A percentile compares a stretch with the other conserved stretches of the same genome.
phyloP scores from a whole-genome alignment of 1,139 yeast species.

The Yamadazyma membranifaciens region DNA sequence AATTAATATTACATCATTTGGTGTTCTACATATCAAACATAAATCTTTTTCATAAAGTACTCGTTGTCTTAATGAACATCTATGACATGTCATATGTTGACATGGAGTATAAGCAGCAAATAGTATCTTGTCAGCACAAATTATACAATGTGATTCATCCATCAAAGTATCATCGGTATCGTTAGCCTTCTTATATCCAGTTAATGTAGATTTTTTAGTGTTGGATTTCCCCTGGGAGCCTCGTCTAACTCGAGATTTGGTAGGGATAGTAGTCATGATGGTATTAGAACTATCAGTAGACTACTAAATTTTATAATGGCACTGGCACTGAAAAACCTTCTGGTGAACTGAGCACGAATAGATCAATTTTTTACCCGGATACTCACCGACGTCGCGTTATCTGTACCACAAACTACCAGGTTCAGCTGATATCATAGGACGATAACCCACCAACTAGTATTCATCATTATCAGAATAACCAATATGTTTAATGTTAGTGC shows the following conservation, averaged over 20 bases:
- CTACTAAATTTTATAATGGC: neutral
- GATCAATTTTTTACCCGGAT: constrained; percentile 1
- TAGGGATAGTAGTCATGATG: no score
- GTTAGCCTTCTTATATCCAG: constrained; percentile 9
- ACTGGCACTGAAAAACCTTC: neutral
- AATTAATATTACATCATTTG: constrained; percentile 57
- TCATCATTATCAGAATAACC: neutral
- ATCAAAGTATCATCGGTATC: constrained; percentile 21
- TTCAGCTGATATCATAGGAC: no score
- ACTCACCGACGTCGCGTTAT: neutral
- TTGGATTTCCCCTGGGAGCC: neutral
- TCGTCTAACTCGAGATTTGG: constrained; percentile 7
- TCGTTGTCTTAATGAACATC: constrained; percentile 79
- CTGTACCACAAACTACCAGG: neutral
- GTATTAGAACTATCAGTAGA: no score
- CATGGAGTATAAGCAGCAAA: constrained; percentile 78
- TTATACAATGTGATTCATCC: constrained; percentile 57
- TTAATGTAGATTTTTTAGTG: neutral
- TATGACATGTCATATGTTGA: constrained; percentile 80
- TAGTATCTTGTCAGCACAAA: constrained; percentile 73
- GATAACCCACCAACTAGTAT: no score
- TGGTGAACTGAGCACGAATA: no score
- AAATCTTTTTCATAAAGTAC: constrained; percentile 70
- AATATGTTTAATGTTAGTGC: constrained; percentile 65
- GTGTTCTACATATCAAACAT: constrained; percentile 84